Conservation (phyloP, 257 asterid genomes). For the Jacaranda copaia region DNA sequence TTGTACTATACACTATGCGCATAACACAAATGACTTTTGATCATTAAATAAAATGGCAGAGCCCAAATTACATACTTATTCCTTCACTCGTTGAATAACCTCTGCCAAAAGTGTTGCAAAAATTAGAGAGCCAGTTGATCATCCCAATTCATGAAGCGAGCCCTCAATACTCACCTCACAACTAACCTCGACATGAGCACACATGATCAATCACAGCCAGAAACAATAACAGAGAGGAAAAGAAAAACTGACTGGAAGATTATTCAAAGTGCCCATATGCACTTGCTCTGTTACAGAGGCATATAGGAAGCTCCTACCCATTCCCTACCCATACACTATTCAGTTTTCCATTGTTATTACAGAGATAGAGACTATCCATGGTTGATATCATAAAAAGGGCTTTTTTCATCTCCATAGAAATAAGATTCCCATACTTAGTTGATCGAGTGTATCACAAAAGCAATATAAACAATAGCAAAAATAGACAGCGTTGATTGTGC, state of each 20-base stretch:
- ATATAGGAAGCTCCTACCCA: neutral
- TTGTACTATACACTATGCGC: neutral
- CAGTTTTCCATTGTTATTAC: neutral
- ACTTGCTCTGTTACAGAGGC: neutral
- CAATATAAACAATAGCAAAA: neutral
- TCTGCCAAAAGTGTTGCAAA: neutral
- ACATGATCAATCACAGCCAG: neutral
- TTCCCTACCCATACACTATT: too few relatives aligned
- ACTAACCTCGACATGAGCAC: neutral
- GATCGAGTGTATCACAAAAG: neutral
- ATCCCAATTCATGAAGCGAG: neutral
- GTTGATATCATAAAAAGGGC: neutral
- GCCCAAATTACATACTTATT: neutral
- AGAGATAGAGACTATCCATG: slow-evolving; percentile 11
- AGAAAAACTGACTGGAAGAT: neutral
- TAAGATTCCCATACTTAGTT: neutral
- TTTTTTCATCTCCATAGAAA: neutral
- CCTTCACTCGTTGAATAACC: slow-evolving; percentile 3
- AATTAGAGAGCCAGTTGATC: neutral
- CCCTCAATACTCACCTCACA: neutral
- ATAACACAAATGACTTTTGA: neutral
- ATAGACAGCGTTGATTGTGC: neutral
- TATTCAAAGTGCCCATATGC: neutral
- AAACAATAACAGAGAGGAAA: neutral
- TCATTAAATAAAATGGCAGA: neutral